A percentile compares a stretch with the other conserved stretches of the same genome.
phyloP scores from a whole-genome alignment of 306 rosid species.

The Abrus pulchellus region DNA sequence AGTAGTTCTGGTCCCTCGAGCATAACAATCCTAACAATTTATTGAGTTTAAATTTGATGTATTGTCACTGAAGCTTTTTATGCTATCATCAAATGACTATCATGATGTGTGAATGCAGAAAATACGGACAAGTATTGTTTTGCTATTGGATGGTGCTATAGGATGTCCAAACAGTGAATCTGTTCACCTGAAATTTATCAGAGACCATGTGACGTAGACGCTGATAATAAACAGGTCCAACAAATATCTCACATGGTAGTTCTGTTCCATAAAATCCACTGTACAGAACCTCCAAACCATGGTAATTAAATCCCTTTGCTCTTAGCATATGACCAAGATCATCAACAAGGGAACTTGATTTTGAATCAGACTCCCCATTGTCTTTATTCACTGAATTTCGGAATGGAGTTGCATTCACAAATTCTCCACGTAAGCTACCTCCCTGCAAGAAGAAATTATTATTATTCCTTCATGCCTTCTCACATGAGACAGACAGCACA shows the following conservation, averaged over 20 bases:
- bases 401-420: conserved; percentile 89
- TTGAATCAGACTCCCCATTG: conserved; percentile 50
- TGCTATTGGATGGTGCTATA: background rate
- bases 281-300: conserved; percentile 86
- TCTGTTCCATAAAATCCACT: conserved; percentile 97
- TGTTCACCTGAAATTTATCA: conserved; percentile 86
- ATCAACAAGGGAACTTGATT: conserved; percentile 74
- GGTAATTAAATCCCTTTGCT: conserved; percentile 90
- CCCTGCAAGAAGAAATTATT: conserved; percentile 66
- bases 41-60: background rate
- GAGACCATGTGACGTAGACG: conserved; percentile 98
- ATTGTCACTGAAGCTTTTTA: background rate
- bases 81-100: background rate
- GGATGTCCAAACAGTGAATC: conserved; percentile 20
- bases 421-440: conserved; percentile 83
- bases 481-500: background rate
- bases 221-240: conserved; percentile 98
- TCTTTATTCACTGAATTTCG: conserved; percentile 63
- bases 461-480: conserved; percentile 5
- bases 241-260: conserved; percentile 85
- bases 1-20: background rate
- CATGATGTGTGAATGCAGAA: background rate
- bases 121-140: conserved; percentile 3
- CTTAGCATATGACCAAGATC: conserved; percentile 83
- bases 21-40: background rate